Percentiles rank a stretch among this genome's conserved stretches.
Evolutionary conservation across 176 grass and related monocot genomes (phyloP).

Genomic region (Alloteropsis semialata): DNA sequence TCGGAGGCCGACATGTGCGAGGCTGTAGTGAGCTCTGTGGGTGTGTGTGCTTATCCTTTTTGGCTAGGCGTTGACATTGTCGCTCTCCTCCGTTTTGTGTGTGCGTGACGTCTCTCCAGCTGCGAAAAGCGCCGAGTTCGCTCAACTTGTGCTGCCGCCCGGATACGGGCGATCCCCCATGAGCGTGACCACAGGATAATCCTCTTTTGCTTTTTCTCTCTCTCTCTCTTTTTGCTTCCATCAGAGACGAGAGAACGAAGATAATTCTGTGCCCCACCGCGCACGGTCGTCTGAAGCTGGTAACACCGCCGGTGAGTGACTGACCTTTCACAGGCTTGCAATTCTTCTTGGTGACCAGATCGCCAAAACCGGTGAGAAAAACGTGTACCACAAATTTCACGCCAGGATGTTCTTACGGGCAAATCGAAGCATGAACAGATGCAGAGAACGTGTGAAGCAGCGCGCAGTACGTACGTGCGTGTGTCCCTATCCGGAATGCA

Average conservation of each 20-base stretch:
- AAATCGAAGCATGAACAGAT: neutral
- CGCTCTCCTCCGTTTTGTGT: neutral
- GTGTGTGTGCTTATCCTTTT: neutral
- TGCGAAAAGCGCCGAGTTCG: conserved; percentile 11
- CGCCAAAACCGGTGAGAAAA: neutral
- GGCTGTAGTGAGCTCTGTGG: neutral
- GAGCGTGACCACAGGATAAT: neutral
- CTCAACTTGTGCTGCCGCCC: neutral
- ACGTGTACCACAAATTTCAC: neutral
- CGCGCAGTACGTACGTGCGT: too few species aligned
- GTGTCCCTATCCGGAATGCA: neutral
- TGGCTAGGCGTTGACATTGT: conserved; percentile 13
- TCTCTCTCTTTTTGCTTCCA: neutral
- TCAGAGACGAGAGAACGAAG: neutral
- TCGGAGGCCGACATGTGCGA: conserved; percentile 20
- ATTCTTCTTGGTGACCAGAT: neutral
- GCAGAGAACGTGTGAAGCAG: neutral
- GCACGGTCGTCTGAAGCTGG: neutral
- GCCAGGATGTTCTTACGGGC: neutral
- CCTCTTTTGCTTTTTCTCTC: neutral
- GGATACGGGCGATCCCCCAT: conserved; percentile 24
- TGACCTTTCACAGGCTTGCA: neutral
- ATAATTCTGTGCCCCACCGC: too few species aligned
- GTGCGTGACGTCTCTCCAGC: neutral
- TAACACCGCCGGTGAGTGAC: neutral